These are phyloP conservation scores for Mortierella sp. DNA, from an alignment of 371 early-diverging fungal genomes.

Conservation along the genomic window DNA sequence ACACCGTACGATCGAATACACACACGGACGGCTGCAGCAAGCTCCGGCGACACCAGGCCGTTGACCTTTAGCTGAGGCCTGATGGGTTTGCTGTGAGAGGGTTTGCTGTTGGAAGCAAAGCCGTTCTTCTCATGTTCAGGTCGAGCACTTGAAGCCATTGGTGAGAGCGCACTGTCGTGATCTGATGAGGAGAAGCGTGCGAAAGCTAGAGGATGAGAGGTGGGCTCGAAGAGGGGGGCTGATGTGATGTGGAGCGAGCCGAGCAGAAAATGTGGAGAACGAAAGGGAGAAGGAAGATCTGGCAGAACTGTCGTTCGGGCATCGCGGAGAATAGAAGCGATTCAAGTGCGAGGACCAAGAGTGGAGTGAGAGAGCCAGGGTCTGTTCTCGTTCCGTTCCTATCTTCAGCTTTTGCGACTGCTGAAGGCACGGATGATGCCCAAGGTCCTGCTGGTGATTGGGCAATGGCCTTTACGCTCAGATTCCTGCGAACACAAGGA, in stretches of 20 bases:
- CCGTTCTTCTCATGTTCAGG: no score
- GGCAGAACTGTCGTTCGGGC: background rate
- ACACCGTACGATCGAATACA: slow-evolving; percentile 52
- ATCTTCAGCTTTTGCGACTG: background rate
- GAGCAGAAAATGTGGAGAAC: background rate
- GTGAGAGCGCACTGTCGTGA: no score
- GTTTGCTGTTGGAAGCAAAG: background rate
- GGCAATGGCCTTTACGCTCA: background rate
- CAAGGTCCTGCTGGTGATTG: slow-evolving; percentile 22
- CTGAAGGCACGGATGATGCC: background rate
- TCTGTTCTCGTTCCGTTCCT: no score
- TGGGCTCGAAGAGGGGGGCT: background rate
- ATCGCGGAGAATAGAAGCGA: background rate
- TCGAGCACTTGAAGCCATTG: no score
- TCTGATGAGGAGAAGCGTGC: no score
- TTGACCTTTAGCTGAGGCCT: background rate
- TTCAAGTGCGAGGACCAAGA: no score
- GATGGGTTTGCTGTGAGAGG: background rate
- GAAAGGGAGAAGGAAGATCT: background rate
- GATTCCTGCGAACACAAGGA: background rate
- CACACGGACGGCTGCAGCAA: slow-evolving; percentile 33
- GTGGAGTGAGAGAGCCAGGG: no score
- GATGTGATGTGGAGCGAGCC: background rate
- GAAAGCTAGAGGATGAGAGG: background rate
- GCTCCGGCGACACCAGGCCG: slow-evolving; percentile 22